Evolutionary conservation across 164 flowering plant species (phyloP).

Genomic region (Sextonia rubra): DNA sequence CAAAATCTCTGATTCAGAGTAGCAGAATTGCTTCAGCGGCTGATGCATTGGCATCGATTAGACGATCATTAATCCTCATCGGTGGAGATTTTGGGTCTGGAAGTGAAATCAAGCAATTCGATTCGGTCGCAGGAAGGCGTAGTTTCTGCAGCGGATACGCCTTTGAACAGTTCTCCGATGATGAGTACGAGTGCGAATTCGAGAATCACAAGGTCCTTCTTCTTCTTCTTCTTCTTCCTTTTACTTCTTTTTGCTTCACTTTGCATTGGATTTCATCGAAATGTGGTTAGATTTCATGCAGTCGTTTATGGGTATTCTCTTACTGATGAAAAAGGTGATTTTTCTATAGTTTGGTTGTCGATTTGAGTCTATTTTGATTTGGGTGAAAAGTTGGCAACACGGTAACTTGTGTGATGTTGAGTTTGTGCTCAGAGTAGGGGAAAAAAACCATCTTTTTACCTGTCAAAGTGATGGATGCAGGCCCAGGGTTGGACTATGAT

Average conservation of each 20-base stretch:
- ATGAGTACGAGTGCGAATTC: slow-evolving; percentile 85
- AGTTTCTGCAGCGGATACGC: slow-evolving; percentile 44
- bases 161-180: slow-evolving; percentile 91
- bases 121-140: slow-evolving; percentile 13
- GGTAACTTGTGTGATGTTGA: too few species aligned
- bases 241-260: neutral
- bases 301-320: too few species aligned
- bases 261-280: neutral
- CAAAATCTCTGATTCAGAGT: slow-evolving; percentile 2
- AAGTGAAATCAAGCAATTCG: neutral
- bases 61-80: slow-evolving; percentile 7
- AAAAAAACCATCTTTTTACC: too few species aligned
- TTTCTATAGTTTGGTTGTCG: neutral
- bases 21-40: neutral
- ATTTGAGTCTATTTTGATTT: neutral
- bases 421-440: too few species aligned
- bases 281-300: neutral
- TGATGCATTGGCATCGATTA: slow-evolving; percentile 1
- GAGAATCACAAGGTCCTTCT: slow-evolving; percentile 50
- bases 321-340: neutral
- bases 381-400: neutral
- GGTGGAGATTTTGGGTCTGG: slow-evolving; percentile 5
- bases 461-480: too few species aligned
- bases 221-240: neutral
- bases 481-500: too few species aligned